phyloP scores from a whole-genome alignment of 352 stramenopile species.

The Globisporangium cederbergense region DNA sequence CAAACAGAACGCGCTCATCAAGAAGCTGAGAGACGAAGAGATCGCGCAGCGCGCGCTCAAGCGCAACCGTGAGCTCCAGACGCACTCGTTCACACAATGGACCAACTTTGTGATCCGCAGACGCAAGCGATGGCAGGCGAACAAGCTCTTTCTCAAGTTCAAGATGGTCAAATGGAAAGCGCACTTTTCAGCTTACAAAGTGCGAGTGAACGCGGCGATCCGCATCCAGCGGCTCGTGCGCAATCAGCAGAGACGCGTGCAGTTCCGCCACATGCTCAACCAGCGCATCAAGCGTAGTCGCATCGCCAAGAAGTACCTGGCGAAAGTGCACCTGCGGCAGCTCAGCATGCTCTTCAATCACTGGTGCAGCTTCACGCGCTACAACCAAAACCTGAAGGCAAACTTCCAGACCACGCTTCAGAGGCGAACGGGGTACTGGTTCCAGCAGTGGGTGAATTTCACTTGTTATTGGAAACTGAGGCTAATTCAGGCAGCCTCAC shows the following conservation, averaged over 20 bases:
- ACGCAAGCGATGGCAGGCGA: constrained; percentile 41
- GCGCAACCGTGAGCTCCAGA: constrained; percentile 23
- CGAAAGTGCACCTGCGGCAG: constrained; percentile 48
- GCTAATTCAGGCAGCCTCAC: constrained; percentile 25
- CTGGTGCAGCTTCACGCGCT: constrained; percentile 34
- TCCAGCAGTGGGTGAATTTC: constrained; percentile 44
- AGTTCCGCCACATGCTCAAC: constrained; percentile 37
- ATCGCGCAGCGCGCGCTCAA: constrained; percentile 31
- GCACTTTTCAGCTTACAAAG: constrained; percentile 30
- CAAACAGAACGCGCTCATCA: constrained; percentile 46
- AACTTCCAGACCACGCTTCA: constrained; percentile 47
- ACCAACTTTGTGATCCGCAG: constrained; percentile 23
- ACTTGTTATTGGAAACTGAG: constrained; percentile 22
- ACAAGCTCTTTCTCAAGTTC: constrained; percentile 60
- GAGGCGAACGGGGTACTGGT: constrained; percentile 39
- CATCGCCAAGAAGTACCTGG: constrained; percentile 50
- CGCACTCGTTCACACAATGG: constrained; percentile 35
- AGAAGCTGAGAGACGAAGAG: constrained; percentile 48
- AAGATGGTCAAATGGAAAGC: constrained; percentile 58
- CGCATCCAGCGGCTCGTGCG: constrained; percentile 38
- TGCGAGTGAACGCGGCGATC: constrained; percentile 21
- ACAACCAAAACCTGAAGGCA: constrained; percentile 40
- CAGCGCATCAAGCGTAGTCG: constrained; percentile 44
- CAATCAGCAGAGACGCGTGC: constrained; percentile 15
- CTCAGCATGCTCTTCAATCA: constrained; percentile 50